Evolutionary conservation across 1,139 yeast species (phyloP), one percentile per base, ranked within the genome.

Genomic region (Meyerozyma carpophila): DNA sequence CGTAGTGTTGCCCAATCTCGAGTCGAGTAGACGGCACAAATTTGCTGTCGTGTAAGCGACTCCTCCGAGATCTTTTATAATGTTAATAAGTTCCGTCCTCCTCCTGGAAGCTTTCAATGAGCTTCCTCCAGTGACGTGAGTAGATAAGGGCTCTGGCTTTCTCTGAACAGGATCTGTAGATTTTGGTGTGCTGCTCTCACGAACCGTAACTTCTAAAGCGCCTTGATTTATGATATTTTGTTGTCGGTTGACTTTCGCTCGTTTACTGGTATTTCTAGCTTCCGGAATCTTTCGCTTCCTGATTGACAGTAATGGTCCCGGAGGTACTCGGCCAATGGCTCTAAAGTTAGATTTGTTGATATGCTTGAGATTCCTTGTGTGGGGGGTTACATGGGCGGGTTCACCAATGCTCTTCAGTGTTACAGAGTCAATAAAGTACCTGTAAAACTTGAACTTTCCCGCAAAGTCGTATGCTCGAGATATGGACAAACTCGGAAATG

Each of bases 401-500:
- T 11, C 34, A 46, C 38, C 29, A 49, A 40, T 18, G 41, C 43
- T 41, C 48, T 53, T 8, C 39, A 32, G 5, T 42, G 32, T 13
- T 3, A 26, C 32, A 21, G 16, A 20, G 8, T 18, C 29, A 18
- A 40, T 9, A 27, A 83, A 81, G 51, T 86, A 82, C 36, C 95
- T 69, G 57, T 80, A 87, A 52, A 80, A 86, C 54, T 86, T 85
- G 50, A 75, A 70, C 51, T 89, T 81, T 0, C 95, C 94, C 47
- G 79, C 81, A 50, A 82, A 81, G 54, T 86, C 94, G 47, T 82
- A 79, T 25, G 83, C 82, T 46, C 87, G 70, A 1, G 84, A 72
- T 2, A 88, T 63, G 1, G 75, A 50, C 9, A 54, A 44, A 4
- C 59, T 43, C 1, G 50, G 18, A 16, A 34, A 60, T 18, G 56